phyloP scores from a whole-genome alignment of 192 early-diverging fungal genomes.

The Podila epigama region DNA sequence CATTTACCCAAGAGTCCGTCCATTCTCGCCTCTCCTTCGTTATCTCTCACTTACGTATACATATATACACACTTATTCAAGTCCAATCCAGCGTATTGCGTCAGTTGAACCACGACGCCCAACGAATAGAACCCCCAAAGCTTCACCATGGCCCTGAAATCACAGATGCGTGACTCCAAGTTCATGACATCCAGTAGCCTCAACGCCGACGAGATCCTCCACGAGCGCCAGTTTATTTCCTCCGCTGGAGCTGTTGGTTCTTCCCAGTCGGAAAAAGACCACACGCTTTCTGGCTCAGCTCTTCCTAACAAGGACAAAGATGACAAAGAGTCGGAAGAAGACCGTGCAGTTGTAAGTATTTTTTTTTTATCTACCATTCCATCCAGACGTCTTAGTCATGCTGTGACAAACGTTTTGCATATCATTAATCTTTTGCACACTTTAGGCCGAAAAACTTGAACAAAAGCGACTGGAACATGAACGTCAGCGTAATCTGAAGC shows the following conservation, averaged over 20 bases:
- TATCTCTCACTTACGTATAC: not conserved
- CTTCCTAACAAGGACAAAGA: slow-evolving; percentile 1
- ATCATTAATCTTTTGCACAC: not conserved
- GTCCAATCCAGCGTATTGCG: slow-evolving; percentile 3
- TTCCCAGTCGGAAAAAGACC: not conserved
- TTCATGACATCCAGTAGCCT: slow-evolving; percentile 1
- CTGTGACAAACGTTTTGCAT: not conserved
- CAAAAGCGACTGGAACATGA: slow-evolving; percentile 56
- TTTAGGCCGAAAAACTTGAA: slow-evolving; percentile 50
- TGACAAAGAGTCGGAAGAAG: slow-evolving; percentile 23
- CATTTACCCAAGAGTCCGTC: not conserved
- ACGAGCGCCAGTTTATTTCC: slow-evolving; percentile 15
- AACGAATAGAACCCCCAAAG: not conserved
- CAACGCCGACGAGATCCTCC: slow-evolving; percentile 22
- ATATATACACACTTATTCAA: not conserved
- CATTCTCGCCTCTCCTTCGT: not conserved
- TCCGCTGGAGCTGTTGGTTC: slow-evolving; percentile 7
- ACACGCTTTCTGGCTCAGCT: not conserved
- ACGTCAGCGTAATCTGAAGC: slow-evolving; percentile 49
- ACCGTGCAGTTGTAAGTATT: slow-evolving; percentile 36
- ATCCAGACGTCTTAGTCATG: not conserved
- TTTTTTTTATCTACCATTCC: not conserved
- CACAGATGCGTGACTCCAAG: slow-evolving; percentile 18
- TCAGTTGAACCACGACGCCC: not conserved
- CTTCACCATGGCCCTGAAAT: slow-evolving; percentile 35